Conservation (phyloP, 495 filamentous ascomycete species). For the Podospora comata region DNA sequence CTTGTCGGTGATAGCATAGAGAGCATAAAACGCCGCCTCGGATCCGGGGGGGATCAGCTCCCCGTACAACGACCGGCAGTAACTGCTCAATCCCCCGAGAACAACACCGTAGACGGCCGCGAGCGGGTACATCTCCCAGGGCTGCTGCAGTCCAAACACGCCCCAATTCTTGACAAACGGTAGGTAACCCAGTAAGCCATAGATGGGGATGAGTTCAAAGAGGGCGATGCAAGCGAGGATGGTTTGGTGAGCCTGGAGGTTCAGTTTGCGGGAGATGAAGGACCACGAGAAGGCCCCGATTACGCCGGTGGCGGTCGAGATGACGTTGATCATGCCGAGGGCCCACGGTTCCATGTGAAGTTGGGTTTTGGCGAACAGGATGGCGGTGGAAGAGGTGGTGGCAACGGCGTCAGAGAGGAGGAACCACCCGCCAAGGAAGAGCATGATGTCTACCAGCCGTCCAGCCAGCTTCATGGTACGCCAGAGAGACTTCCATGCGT, state of each 20-base stretch:
- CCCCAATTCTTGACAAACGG: constrained; percentile 73
- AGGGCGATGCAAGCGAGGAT: constrained; percentile 85
- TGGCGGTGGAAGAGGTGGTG: constrained; percentile 90
- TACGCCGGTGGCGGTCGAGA: constrained; percentile 78
- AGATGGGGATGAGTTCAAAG: constrained; percentile 89
- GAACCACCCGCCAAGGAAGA: constrained; percentile 93
- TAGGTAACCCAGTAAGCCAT: constrained; percentile 86
- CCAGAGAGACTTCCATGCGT: constrained; percentile 82
- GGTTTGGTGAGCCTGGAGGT: constrained; percentile 73
- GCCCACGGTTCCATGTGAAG: constrained; percentile 84
- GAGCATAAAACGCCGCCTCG: constrained; percentile 92
- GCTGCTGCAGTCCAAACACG: constrained; percentile 78
- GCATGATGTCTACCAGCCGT: constrained; percentile 74
- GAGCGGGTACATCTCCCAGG: constrained; percentile 96
- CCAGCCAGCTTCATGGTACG: constrained; percentile 75
- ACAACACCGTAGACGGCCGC: constrained; percentile 90
- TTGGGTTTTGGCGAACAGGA: constrained; percentile 92
- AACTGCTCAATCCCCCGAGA: constrained; percentile 86
- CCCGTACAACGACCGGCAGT: constrained; percentile 89
- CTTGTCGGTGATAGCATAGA: constrained; percentile 98
- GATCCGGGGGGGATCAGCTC: constrained; percentile 90
- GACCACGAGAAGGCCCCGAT: constrained; percentile 89
- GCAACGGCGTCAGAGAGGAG: constrained; percentile 90
- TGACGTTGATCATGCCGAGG: constrained; percentile 90
- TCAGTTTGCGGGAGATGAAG: constrained; percentile 61